Evolutionary conservation across 2,329 filamentous ascomycete genomes (phyloP), one percentile per base, ranked within the genome.

Genomic region (Sphaerostilbella broomeana): DNA sequence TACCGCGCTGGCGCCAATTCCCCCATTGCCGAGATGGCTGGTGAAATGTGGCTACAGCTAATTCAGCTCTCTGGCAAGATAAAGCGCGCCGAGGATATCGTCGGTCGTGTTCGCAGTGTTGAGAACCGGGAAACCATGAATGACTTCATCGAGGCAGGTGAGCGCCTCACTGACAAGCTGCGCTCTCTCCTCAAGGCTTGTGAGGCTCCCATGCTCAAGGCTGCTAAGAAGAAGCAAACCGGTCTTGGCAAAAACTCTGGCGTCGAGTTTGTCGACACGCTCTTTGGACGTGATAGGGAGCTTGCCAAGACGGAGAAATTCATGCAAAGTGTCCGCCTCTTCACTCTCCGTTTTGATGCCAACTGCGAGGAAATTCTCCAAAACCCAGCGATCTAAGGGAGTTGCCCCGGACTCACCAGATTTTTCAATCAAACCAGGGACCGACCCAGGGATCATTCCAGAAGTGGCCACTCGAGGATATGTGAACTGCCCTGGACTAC

Each of bases 11-110:
- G 86, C 25, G 77, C 87, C 11, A 77, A 77, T 27, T 87, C 84
- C 9, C 86, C 88, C 35, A 86, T 95, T 56, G 79, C 88, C 38
- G 88, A 95, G 50, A 81, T 94, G 63, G 89, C 92, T 3, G 92
- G 90, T 51, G 89, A 97, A 56, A 73, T 98, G 39, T 98, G 92
- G 92, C 75, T 97, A 17, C 74, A 95, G 34, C 76, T 97, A 43
- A 97, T 97, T 61, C 86, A 95, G 64, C 73, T 97, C 31, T 84
- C 88, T 11, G 88, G 87, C 59, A 95, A 97, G 69, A 77, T 95
- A 62, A 95, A 94, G 75, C 79, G 86, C 43, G 84, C 87, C 31
- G 86, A 94, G 52, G 86, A 92, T 61, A 79, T 73, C 47, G 74
- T 87, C 47, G 71, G 75, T 35, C 77, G 77, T 43, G 84, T 97